Evolutionary conservation across 2,329 filamentous ascomycete genomes (phyloP).

Genomic region (Aureobasidium sp.): DNA sequence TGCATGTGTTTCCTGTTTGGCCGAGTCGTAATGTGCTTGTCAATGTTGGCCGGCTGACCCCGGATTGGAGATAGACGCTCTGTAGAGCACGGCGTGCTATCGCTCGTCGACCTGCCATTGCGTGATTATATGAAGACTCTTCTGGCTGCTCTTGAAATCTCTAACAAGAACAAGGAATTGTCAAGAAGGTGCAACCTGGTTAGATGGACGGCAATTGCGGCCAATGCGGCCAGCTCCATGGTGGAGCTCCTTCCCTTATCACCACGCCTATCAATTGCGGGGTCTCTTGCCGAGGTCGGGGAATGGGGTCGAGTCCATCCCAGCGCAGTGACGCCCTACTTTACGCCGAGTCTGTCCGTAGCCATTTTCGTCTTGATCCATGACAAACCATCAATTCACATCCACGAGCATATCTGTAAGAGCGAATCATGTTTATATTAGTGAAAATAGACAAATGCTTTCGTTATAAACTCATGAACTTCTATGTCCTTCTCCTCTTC

Average conservation of each 20-base stretch:
- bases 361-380: background rate
- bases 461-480: constrained; percentile 1
- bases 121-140: background rate
- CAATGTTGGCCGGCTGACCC: constrained; percentile 26
- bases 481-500: background rate
- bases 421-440: constrained; percentile 4
- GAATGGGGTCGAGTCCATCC: background rate
- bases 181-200: background rate
- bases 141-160: background rate
- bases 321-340: background rate
- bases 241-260: constrained; percentile 7
- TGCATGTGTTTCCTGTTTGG: constrained; percentile 25
- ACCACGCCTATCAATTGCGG: constrained; percentile 3
- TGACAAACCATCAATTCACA: background rate
- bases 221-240: background rate
- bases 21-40: constrained; percentile 32
- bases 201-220: background rate
- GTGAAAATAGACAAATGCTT: constrained; percentile 4
- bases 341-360: background rate
- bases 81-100: constrained; percentile 32
- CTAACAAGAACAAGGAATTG: background rate
- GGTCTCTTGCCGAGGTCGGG: constrained; percentile 6
- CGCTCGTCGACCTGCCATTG: constrained; percentile 38
- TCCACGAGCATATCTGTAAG: background rate
- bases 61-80: constrained; percentile 30